Percentiles rank a stretch among this genome's conserved stretches.
Evolutionary conservation across 83 land plant species (phyloP).

Genomic region (Picea abies): DNA sequence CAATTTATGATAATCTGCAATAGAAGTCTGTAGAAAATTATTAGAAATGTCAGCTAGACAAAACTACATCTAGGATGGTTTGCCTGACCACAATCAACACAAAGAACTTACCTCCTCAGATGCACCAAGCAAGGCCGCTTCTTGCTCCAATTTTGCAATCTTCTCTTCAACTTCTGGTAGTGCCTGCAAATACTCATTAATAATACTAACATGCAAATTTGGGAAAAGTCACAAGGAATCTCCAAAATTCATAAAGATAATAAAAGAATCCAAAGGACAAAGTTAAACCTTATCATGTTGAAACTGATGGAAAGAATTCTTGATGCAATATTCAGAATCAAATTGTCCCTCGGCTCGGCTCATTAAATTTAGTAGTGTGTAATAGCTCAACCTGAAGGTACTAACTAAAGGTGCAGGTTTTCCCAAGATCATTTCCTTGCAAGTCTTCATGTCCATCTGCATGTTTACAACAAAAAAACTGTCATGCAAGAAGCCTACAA

Average conservation of each 20-base stretch:
- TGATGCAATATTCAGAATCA: slow-evolving; percentile 87
- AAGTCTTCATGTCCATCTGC: slow-evolving; percentile 87
- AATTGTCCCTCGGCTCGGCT: slow-evolving; percentile 93
- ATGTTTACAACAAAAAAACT: not conserved
- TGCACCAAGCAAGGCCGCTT: slow-evolving; percentile 81
- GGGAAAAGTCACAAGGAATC: not conserved
- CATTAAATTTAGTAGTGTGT: slow-evolving; percentile 84
- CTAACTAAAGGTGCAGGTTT: slow-evolving; percentile 92
- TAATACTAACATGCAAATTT: not conserved
- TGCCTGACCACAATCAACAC: not conserved
- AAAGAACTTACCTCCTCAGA: slow-evolving; percentile 73
- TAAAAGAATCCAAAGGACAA: not conserved
- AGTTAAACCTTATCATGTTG: slow-evolving; percentile 84
- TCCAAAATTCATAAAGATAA: not conserved
- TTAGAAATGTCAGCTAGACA: not conserved
- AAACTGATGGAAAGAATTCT: slow-evolving; percentile 88
- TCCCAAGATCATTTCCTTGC: slow-evolving; percentile 87
- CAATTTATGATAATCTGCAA: slow-evolving; percentile 84
- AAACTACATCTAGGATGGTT: not conserved
- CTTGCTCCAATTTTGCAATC: slow-evolving; percentile 70
- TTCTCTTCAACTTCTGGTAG: slow-evolving; percentile 80
- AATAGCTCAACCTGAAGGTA: slow-evolving; percentile 89
- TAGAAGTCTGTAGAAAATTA: slow-evolving; percentile 51
- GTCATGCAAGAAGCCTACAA: not conserved
- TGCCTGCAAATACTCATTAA: slow-evolving; percentile 39